Evolutionary conservation across 495 filamentous ascomycete species (phyloP).

Genomic region (Podospora didyma): DNA sequence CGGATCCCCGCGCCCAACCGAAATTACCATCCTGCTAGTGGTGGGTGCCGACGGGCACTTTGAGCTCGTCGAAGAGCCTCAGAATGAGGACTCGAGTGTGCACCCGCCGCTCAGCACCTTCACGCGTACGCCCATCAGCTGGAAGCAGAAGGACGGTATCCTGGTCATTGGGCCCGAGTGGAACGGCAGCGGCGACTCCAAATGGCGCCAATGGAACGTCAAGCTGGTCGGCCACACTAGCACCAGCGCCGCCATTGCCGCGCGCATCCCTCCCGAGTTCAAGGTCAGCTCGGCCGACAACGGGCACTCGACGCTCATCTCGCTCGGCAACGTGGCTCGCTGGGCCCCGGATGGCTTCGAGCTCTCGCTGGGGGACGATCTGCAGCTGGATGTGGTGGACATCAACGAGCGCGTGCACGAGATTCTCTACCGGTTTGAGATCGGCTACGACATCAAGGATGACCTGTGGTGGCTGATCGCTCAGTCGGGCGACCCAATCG

Average conservation of each 20-base stretch:
- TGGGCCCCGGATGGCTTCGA: constrained; percentile 11
- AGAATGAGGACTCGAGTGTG: constrained; percentile 25
- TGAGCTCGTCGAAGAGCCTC: constrained; percentile 35
- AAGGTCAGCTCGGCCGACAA: constrained; percentile 1
- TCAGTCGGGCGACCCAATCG: constrained; percentile 12
- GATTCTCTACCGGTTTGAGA: constrained; percentile 40
- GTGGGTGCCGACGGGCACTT: constrained; percentile 49
- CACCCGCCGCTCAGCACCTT: constrained; percentile 17
- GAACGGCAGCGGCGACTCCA: constrained; percentile 8
- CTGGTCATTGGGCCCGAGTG: constrained; percentile 24
- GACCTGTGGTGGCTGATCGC: constrained; percentile 33
- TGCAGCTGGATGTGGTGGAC: constrained; percentile 32
- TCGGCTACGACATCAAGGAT: constrained; percentile 38
- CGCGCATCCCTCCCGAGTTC: background rate
- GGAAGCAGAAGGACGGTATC: constrained; percentile 19
- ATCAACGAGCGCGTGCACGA: constrained; percentile 22
- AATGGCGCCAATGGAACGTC: constrained; percentile 17
- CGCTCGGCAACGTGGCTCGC: constrained; percentile 14
- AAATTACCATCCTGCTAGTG: constrained; percentile 46
- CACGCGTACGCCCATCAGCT: constrained; percentile 23
- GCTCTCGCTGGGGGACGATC: constrained; percentile 30
- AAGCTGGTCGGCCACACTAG: constrained; percentile 17
- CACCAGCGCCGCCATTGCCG: background rate
- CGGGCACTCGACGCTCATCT: constrained; percentile 1
- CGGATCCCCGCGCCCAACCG: constrained; percentile 30